Percentiles rank a stretch among this genome's conserved stretches.
Evolutionary conservation across 139 green algal species (phyloP).

Genomic region (Picocystis salinarum): DNA sequence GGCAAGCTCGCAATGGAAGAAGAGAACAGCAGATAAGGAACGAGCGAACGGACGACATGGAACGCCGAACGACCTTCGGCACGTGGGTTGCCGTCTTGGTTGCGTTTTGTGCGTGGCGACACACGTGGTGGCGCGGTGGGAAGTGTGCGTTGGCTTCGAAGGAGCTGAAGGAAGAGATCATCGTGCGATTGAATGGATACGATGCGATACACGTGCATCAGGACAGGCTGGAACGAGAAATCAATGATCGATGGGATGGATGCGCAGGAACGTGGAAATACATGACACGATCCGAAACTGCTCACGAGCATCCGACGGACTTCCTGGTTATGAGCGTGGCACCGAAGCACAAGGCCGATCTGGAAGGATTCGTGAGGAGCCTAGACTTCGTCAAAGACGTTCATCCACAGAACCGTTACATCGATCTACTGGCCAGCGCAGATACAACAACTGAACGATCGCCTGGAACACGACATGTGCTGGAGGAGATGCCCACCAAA

Average conservation of each 20-base stretch:
- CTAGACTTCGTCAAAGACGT: neutral
- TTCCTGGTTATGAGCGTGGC: slow-evolving; percentile 44
- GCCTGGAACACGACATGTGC: slow-evolving; percentile 2
- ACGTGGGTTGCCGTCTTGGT: too few relatives aligned
- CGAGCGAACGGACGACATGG: too few relatives aligned
- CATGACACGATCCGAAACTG: slow-evolving; percentile 39
- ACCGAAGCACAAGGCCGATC: neutral
- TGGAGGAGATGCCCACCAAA: slow-evolving; percentile 5
- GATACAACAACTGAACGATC: neutral
- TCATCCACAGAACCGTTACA: neutral
- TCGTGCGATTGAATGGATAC: slow-evolving; percentile 5
- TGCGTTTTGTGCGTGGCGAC: too few relatives aligned
- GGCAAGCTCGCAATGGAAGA: too few relatives aligned
- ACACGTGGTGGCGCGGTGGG: too few relatives aligned
- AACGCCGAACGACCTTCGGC: too few relatives aligned
- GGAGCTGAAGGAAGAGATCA: neutral
- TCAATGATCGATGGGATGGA: too few relatives aligned
- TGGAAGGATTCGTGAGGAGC: slow-evolving; percentile 5
- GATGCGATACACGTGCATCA: neutral
- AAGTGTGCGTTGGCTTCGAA: too few relatives aligned
- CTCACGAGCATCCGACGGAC: slow-evolving; percentile 43
- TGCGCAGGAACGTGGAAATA: slow-evolving; percentile 27
- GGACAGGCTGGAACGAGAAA: neutral
- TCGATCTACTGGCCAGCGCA: neutral
- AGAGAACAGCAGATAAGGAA: too few relatives aligned